A percentile compares a stretch with the other conserved stretches of the same genome.
phyloP scores from a whole-genome alignment of 2,329 filamentous ascomycete genomes.

The Colletotrichum falcatum region DNA sequence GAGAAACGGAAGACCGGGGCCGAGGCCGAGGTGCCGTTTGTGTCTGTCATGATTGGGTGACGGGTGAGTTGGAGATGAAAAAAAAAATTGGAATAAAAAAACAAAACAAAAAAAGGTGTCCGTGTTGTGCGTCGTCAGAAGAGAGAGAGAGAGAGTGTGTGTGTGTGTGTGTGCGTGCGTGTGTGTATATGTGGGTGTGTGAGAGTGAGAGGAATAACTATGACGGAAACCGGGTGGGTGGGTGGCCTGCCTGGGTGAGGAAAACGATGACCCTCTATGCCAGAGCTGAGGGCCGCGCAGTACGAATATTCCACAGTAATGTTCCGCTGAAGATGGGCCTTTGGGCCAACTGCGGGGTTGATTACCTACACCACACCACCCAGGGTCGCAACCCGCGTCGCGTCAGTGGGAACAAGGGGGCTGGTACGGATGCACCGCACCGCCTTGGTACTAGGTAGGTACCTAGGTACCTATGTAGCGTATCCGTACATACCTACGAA shows the following conservation, averaged over 20 bases:
- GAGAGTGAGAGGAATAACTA: slow-evolving; percentile 8
- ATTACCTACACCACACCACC: slow-evolving; percentile 5
- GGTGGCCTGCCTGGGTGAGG: slow-evolving; percentile 22
- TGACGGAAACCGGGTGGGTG: slow-evolving; percentile 27
- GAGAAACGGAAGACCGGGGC: slow-evolving; percentile 50
- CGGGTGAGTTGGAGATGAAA: background rate
- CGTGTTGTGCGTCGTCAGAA: slow-evolving; percentile 11
- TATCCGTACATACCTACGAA: too few species aligned
- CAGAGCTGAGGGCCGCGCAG: slow-evolving; percentile 13
- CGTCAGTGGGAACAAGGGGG: slow-evolving; percentile 34
- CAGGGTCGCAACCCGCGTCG: slow-evolving; percentile 38
- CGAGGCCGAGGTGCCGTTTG: slow-evolving; percentile 19
- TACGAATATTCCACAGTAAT: slow-evolving; percentile 5
- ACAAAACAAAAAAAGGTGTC: background rate
- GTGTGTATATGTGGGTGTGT: background rate
- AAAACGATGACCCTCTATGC: slow-evolving; percentile 19
- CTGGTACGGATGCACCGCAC: background rate
- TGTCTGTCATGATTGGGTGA: slow-evolving; percentile 19
- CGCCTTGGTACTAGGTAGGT: too few species aligned
- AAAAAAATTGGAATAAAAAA: background rate
- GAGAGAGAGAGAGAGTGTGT: background rate
- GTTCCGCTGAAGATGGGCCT: slow-evolving; percentile 40
- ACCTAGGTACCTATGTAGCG: too few species aligned
- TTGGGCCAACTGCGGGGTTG: slow-evolving; percentile 35
- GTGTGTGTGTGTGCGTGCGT: background rate